Conservation (phyloP, 2,329 filamentous ascomycete species). For the Colletotrichum cordylinicola region DNA sequence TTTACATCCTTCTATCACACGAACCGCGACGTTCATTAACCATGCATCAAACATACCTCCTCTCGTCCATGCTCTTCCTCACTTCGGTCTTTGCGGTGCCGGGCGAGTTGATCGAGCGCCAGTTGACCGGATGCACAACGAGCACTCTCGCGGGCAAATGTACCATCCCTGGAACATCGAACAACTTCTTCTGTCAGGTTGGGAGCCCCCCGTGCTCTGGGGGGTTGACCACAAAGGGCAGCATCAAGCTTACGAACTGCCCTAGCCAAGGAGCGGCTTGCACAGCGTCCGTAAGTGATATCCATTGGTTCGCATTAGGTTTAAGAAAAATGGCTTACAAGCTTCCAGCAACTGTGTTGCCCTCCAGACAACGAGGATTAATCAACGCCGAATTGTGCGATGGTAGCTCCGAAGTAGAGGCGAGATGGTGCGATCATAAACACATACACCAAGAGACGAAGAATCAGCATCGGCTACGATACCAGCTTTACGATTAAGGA, state of each 20-base stretch:
- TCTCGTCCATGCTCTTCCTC: background rate
- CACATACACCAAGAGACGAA: no score
- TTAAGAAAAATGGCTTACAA: accelerated
- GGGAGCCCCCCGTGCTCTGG: background rate
- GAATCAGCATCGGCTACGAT: accelerated
- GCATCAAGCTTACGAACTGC: background rate
- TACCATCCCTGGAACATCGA: background rate
- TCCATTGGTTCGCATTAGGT: accelerated
- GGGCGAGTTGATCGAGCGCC: background rate
- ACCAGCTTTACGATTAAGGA: background rate
- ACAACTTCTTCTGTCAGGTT: background rate
- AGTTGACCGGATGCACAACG: background rate
- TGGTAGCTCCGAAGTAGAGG: accelerated
- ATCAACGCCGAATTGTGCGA: accelerated
- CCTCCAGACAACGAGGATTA: background rate
- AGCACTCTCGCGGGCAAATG: background rate
- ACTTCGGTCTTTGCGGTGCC: background rate
- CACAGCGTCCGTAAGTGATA: background rate
- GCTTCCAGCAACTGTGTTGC: background rate
- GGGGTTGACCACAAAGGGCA: background rate
- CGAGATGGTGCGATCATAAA: no score
- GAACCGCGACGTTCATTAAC: accelerated
- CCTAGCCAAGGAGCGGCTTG: background rate
- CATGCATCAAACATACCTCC: background rate
- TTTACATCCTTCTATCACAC: background rate